Base-by-base conservation (phyloP, 2,329 filamentous ascomycete species). In the Orbilia quercus region DNA sequence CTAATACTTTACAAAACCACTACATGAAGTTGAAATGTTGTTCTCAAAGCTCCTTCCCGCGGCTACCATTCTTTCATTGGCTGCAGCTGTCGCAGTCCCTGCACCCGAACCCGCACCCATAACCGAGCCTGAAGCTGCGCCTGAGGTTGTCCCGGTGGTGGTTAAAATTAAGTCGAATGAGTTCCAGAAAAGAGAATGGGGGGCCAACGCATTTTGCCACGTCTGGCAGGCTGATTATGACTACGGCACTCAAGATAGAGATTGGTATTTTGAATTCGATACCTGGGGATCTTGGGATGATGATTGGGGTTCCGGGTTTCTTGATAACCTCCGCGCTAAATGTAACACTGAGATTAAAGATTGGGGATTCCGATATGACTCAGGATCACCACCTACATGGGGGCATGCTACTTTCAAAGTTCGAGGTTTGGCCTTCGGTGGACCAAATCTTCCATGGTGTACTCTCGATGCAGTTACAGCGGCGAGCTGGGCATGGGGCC, bases 261-360 rank as follows among this genome's bases (percentile, higher is more conserved):
- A 45, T 45, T 45, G 42, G 42, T 18, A 50, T 50, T 50, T 50
- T 22, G 20, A 31, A 14, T 50, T 50, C 28, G 20, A 25, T 14
- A 58, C 54, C 20, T 45, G 54, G 54, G 54, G 54, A 7, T n/a
- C 22, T 7, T 58, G 38, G 54, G 54, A 58, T 14, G 54, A 53
- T 31, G 58, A 60, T 20, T 60, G 57, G 57, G 57, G 57, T n/a
- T 16, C 7, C 22, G 57, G 57, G 42, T 55, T 55, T 20, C 54
- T 58, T 20, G 54, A 58, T 44, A 58, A 58, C 36, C 22, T 58
- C 20, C 54, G 54, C n/a, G 23, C 38, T 2, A 28, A 58, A 18
- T 58, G 54, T 20, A 23, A 7, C n/a, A 22, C 54, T 31, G 14
- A 40, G 7, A 45, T 28, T 18, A 11, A 44, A 36, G 22, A 58